A percentile compares a stretch with the other conserved stretches of the same genome.
phyloP scores from a whole-genome alignment of 2,329 filamentous ascomycete species.

The Penicillium sp. region DNA sequence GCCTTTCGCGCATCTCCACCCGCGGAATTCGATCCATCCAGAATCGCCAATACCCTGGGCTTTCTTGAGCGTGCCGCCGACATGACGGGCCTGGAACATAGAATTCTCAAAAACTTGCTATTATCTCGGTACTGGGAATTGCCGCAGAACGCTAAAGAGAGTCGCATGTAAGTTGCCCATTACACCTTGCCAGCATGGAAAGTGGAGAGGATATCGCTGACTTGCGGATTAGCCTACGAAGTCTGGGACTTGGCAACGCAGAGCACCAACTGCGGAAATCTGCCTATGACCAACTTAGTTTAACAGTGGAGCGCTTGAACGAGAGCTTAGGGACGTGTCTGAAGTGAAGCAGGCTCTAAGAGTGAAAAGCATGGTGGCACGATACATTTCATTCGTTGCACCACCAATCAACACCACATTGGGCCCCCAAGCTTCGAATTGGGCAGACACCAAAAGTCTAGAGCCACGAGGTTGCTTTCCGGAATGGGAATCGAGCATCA shows the following conservation, averaged over 20 bases:
- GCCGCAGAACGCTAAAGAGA: slow-evolving; percentile 31
- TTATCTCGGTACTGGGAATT: slow-evolving; percentile 47
- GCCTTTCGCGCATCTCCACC: slow-evolving; percentile 43
- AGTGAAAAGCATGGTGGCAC: neutral
- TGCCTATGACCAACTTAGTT: slow-evolving; percentile 45
- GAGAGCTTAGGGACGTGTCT: slow-evolving; percentile 51
- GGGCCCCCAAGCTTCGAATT: slow-evolving; percentile 23
- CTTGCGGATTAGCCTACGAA: slow-evolving; percentile 29
- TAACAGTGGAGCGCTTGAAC: slow-evolving; percentile 50
- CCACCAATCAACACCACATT: slow-evolving; percentile 15
- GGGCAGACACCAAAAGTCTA: slow-evolving; percentile 20
- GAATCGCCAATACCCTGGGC: slow-evolving; percentile 48
- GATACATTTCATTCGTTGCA: slow-evolving; percentile 17
- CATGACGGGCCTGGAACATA: slow-evolving; percentile 47
- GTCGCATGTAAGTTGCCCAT: slow-evolving; percentile 32
- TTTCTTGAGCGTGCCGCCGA: slow-evolving; percentile 47
- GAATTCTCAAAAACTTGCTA: slow-evolving; percentile 49
- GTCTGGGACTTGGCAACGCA: slow-evolving; percentile 28
- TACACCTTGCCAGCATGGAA: neutral
- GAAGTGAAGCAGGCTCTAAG: slow-evolving; percentile 17
- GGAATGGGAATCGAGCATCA: slow-evolving; percentile 10
- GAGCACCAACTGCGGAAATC: slow-evolving; percentile 35
- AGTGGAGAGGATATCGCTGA: slow-evolving; percentile 22
- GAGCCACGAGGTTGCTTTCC: slow-evolving; percentile 15
- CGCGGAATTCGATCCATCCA: slow-evolving; percentile 41